phyloP scores from a whole-genome alignment of 331 rosid species.

The Stylosanthes scabra region DNA sequence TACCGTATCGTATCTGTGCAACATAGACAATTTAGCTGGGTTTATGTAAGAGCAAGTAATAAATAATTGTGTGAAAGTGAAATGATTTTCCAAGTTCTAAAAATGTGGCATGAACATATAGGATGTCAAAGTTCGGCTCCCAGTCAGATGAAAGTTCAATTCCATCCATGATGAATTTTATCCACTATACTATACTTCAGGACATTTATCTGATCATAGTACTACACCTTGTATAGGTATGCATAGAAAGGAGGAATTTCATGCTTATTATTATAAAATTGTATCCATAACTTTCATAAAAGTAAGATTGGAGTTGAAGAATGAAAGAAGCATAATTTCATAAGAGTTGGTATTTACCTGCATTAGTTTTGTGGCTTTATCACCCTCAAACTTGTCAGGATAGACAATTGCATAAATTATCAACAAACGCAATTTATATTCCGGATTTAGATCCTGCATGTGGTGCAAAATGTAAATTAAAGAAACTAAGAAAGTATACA shows the following conservation, averaged over 20 bases:
- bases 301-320: constrained; percentile 1
- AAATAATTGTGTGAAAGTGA: constrained; percentile 8
- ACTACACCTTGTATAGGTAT: constrained; percentile 12
- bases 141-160: constrained; percentile 4
- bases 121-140: constrained; percentile 5
- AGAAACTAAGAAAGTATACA: constrained; percentile 11
- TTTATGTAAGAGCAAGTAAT: constrained; percentile 19
- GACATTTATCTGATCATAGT: constrained; percentile 27
- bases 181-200: constrained; percentile 22
- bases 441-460: constrained; percentile 68
- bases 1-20: too few species aligned
- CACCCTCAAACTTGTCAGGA: constrained; percentile 96
- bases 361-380: constrained; percentile 85
- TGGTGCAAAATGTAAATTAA: constrained; percentile 1
- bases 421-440: constrained; percentile 87
- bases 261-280: constrained; percentile 23
- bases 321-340: constrained; percentile 14
- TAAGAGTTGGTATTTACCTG: constrained; percentile 65
- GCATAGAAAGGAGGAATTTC: constrained; percentile 14
- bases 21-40: constrained; percentile 22
- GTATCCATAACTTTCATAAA: not conserved
- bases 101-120: constrained; percentile 3
- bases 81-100: constrained; percentile 8
- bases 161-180: constrained; percentile 25
- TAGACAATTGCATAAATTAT: constrained; percentile 85